Base-by-base conservation (phyloP, 2,329 filamentous ascomycete genomes). In the Triangularia verruculosa region DNA sequence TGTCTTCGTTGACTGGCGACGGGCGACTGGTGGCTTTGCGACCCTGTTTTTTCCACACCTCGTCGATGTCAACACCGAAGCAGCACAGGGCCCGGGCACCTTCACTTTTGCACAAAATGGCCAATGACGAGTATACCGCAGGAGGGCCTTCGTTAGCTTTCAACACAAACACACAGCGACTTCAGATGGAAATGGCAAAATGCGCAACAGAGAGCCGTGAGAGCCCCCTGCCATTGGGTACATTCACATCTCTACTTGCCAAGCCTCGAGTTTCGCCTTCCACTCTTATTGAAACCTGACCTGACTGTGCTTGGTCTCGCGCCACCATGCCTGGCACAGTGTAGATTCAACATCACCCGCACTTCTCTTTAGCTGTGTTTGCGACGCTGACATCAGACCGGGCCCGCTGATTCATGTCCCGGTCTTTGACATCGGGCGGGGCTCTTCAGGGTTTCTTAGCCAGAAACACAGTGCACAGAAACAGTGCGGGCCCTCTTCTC, bases 181-280 rank as follows among this genome's bases (percentile, higher is more conserved):
- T 47, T 47, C 39, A 47, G 39, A 47, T 47, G 39, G 39, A 47
- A 7, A 47, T 47, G 39, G 39, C 39, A 17, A 47, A 47, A 47
- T 7, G 34, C 13, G 34, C 34, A 7, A 39, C 15, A 39, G 39
- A n/a, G n/a, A n/a, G n/a, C n/a, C n/a, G n/a, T n/a, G n/a, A n/a
- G n/a, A n/a, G 13, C 39, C 39, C 39, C 39, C 39, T 47, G 39
- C 39, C 39, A 47, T 47, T 47, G 39, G 39, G 39, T 54, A 54
- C 22, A 24, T 28, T 54, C 30, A 32, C 34, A 43, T 30, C 56
- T 58, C 20, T 22, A n/a, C 57, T 12, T 54, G 57, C 57, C 57
- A 59, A 59, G 57, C 20, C 34, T 59, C 39, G 57, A 59, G 22
- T 59, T 59, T 59, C 57, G 57, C 57, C 57, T 51, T 59, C 57